These are phyloP conservation scores for Tritrichomonas foetus DNA, from an alignment of 208 protist genomes.

Conservation along the genomic window DNA sequence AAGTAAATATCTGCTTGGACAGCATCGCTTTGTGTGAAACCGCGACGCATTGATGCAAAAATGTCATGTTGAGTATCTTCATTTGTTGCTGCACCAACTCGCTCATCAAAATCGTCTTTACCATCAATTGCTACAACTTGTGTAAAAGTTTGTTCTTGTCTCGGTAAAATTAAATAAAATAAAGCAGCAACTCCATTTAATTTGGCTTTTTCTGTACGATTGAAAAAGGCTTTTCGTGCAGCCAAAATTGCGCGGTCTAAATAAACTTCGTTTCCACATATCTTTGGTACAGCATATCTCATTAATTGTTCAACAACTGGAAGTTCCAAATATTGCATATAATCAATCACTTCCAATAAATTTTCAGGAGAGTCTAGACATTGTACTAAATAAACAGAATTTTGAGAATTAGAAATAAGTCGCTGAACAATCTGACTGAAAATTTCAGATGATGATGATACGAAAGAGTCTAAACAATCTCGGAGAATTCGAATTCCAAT, in stretches of 20 bases:
- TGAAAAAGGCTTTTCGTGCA: background rate
- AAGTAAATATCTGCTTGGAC: background rate
- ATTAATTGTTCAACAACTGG: background rate
- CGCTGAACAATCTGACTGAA: background rate
- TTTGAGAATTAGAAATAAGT: background rate
- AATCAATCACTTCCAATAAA: background rate
- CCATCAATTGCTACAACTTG: background rate
- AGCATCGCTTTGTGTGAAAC: background rate
- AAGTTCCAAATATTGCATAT: background rate
- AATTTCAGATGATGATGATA: background rate
- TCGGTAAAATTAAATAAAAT: slow-evolving; percentile 29
- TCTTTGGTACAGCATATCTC: slow-evolving; percentile 14
- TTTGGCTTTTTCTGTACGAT: background rate
- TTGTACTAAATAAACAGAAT: background rate
- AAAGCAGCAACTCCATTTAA: slow-evolving; percentile 10
- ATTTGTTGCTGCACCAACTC: background rate
- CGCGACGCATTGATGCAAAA: background rate
- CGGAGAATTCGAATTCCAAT: background rate
- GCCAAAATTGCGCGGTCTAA: background rate
- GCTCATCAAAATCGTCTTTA: background rate
- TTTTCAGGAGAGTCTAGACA: background rate
- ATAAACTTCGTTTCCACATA: background rate
- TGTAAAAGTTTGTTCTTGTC: background rate
- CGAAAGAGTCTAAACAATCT: background rate
- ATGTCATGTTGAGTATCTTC: background rate